Evolutionary conservation across 768 basidiomycete species (phyloP), one percentile per base, ranked within the genome.

Genomic region (Pleurotus ostreatus): DNA sequence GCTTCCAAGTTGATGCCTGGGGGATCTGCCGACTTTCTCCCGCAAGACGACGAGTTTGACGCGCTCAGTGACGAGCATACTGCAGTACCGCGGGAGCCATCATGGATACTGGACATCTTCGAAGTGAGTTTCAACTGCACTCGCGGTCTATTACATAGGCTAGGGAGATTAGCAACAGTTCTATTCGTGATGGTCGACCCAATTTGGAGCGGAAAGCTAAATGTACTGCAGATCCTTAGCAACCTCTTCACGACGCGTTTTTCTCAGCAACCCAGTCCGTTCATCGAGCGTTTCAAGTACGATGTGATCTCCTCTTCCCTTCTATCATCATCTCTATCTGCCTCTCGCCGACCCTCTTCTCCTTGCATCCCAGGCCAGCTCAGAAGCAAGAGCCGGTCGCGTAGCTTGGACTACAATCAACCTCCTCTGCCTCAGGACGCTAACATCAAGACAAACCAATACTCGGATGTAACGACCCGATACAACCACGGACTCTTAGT

Each of bases 241-340:
- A 67, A 74, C 26, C 55, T 74, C 26, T 69, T 80, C 37, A 65
- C 70, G 41, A 48, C 71, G 8, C 65, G 71, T 34, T 44, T 39
- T 60, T 67, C 7, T 63, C 76, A 22, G 68, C 60, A 73, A 5
- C 67, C 75, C 3, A 78, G 70, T 59, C 75, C 78, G 16, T 88
- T 90, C 62, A 80, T 82, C 7, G 89, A 92, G 69, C 85, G 80
- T 41, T 91, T 92, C 81, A 91, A 91, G 67, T 92, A 91, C 77
- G 83, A 82, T 57, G 81, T 92, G 3, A 90, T 92, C 57, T 89
- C 89, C 3, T 91, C 89, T 2, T 83, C 88, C 6, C 74, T 92
- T 7, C 77, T 92, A n/a, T 81, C 87, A 2, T 68, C 82, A 2
- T 72, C 81, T 52, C 73, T 85, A 55, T 63, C 83, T 40, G 61